Base-by-base conservation (phyloP, 768 basidiomycete species). In the Panellus pusillus region DNA sequence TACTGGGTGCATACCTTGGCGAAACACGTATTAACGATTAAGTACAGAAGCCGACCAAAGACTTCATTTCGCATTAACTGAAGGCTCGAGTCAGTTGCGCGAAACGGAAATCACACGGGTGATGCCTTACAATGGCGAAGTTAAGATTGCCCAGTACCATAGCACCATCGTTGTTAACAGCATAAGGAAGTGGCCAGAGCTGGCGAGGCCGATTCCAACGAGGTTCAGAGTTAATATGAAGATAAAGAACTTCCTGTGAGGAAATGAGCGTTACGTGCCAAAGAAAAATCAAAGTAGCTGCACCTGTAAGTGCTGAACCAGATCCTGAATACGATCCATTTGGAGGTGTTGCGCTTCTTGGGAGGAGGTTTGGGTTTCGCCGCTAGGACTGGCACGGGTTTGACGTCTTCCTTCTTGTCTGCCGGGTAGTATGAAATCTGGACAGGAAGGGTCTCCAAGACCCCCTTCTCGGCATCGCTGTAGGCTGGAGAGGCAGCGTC, bases 231-330 rank as follows among this genome's bases (percentile, higher is more conserved):
- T 70, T 57, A 87, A 77, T 4, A 79, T 66, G 45, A 87, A 74
- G 1, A 80, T 80, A 65, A 89, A 89, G 60, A 89, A 84, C 67
- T 87, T 87, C 56, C 86, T 87, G 47, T 13, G 54, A 24, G 42
- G 42, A 27, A 51, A 39, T 48, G 18, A 27, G 46, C 53, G 52
- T 19, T 19, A n/a, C 6, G 31, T 35, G 27, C 46, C 12, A 48
- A 17, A 35, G 15, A 31, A 6, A 28, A 18, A 20, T 29, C 9
- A 42, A 13, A 19, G 38, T 42, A 50, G 13, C 12, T 11, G 3
- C 57, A 85, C 86, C 84, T 74, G 67, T 89, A 89, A 0, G 79
- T 83, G 61, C 89, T 86, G 70, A 83, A 89, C 86, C 87, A 89
- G 37, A 88, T 67, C 41, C 68, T 75, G 72, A 78, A 83, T 44